Evolutionary conservation across 1,139 yeast genomes (phyloP), one percentile per base, ranked within the genome.

Genomic region (Saccharomyces hybrid): DNA sequence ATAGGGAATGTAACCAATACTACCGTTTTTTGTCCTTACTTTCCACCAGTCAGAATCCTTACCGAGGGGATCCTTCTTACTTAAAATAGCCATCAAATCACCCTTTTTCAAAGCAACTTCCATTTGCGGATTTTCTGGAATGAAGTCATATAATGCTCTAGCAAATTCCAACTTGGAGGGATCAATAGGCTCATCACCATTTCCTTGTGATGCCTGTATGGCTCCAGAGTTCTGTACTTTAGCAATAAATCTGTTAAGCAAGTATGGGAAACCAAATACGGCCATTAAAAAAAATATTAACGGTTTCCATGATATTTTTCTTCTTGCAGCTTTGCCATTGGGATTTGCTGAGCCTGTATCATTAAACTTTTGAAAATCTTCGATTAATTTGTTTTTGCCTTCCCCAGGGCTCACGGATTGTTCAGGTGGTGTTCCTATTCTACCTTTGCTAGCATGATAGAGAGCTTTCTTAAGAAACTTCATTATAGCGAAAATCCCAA

Each of bases 1-100:
- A 58, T 82, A 81, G 1, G 99, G 99, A 16, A 88, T 93, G 69
- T 88, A 90, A 0, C 99, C 99, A 13, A 85, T 75, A 63, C 86
- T 79, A 1, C 98, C 98, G 65, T 84, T 85, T 64, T 96, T 81
- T 20, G 95, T 82, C 63, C 98, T 79, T 29, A 93, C 96, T 65
- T 89, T 84, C 96, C 98, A 91, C 99, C 99, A 93, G 61, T 82
- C 82, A 56, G 89, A 81, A 50, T 81, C 84, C 54, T 82, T 81
- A 4, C 96, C 96, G 57, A 78, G 61, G 1, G 91, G 86, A 66
- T 89, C 96, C n/a, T 74, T 70, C 63, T 84, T 85, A 14, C 86
- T 76, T 54, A 93, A 76, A 38, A 93, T 84, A 3, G 98, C 98
- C 58, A 91, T 87, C 49, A 93, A 74, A 65, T 90, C 97, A 51